Conservation (phyloP, 768 basidiomycete genomes). For the Tylopilus sp. region DNA sequence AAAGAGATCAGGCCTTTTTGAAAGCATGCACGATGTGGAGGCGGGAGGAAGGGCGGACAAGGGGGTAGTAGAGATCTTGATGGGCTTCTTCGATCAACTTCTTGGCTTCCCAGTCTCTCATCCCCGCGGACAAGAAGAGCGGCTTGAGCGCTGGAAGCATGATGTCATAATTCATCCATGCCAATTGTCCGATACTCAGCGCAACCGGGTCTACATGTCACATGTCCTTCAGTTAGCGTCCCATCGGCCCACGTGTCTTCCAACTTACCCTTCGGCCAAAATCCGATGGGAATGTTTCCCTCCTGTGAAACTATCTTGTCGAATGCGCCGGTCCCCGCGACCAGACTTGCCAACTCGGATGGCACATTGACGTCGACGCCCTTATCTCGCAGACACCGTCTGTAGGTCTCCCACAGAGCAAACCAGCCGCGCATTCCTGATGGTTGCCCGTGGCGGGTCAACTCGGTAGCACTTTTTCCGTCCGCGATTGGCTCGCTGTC, state of each 20-base stretch:
- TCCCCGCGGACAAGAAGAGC: conserved; percentile 50
- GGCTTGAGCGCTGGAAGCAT: conserved; percentile 62
- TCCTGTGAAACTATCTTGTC: conserved; percentile 53
- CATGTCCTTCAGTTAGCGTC: conserved; percentile 6
- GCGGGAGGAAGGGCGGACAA: conserved; percentile 46
- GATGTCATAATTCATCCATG: conserved; percentile 71
- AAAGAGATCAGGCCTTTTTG: conserved; percentile 25
- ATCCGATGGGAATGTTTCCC: conserved; percentile 65
- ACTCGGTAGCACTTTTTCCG: conserved; percentile 38
- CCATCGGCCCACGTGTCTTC: neutral
- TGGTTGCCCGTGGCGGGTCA: conserved; percentile 30
- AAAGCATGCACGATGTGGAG: conserved; percentile 59
- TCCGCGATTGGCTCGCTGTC: conserved; percentile 51
- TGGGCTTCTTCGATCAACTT: conserved; percentile 61
- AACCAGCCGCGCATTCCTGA: conserved; percentile 56
- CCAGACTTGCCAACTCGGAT: conserved; percentile 46
- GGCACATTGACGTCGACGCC: conserved; percentile 59
- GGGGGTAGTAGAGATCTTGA: conserved; percentile 60
- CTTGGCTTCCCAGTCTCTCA: conserved; percentile 52
- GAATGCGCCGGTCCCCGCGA: conserved; percentile 48
- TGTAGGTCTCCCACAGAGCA: conserved; percentile 60
- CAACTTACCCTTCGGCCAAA: conserved; percentile 59
- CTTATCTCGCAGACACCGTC: conserved; percentile 48
- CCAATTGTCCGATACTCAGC: conserved; percentile 64
- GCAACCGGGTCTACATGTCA: conserved; percentile 46